Percentiles rank a stretch among this genome's conserved stretches.
phyloP scores from a whole-genome alignment of 305 asterid species.

The Euphrasia arctica region DNA sequence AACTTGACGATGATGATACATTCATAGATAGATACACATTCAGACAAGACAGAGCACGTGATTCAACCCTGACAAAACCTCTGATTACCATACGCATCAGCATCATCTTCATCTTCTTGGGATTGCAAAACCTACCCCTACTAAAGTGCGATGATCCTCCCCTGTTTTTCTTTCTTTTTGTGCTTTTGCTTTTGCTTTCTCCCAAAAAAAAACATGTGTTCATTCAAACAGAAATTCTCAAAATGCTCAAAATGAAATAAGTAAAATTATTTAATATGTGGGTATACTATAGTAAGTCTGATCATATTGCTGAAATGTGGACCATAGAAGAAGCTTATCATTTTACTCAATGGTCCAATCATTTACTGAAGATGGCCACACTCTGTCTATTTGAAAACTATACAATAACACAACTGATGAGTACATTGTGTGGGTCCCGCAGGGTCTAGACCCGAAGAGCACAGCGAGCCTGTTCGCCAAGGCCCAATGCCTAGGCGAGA shows the following conservation, averaged over 20 bases:
- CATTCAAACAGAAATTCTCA: background rate
- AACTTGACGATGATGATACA: conserved; percentile 14
- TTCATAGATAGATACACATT: conserved; percentile 28
- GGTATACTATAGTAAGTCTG: too few relatives aligned
- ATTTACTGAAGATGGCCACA: conserved; percentile 3
- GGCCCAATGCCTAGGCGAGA: conserved; percentile 81
- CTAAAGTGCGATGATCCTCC: background rate
- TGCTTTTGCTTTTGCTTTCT: background rate
- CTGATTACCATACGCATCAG: conserved; percentile 8
- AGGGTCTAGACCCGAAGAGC: conserved; percentile 77
- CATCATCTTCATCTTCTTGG: conserved; percentile 30
- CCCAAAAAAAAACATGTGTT: background rate
- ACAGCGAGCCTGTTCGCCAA: conserved; percentile 59
- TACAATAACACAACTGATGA: too few relatives aligned
- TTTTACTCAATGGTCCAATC: conserved; percentile 12
- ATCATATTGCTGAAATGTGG: background rate
- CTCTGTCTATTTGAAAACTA: background rate
- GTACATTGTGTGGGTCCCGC: background rate
- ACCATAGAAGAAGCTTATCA: background rate
- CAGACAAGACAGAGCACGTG: conserved; percentile 37
- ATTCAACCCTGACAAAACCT: conserved; percentile 21
- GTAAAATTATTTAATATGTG: background rate
- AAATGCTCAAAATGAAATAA: too few relatives aligned
- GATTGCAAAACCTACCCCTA: conserved; percentile 35
- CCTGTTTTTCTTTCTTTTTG: background rate